Percentiles rank a stretch among this genome's conserved stretches.
Evolutionary conservation across 1,284 basidiomycete species (phyloP).

Genomic region (Malassezia slooffiae): DNA sequence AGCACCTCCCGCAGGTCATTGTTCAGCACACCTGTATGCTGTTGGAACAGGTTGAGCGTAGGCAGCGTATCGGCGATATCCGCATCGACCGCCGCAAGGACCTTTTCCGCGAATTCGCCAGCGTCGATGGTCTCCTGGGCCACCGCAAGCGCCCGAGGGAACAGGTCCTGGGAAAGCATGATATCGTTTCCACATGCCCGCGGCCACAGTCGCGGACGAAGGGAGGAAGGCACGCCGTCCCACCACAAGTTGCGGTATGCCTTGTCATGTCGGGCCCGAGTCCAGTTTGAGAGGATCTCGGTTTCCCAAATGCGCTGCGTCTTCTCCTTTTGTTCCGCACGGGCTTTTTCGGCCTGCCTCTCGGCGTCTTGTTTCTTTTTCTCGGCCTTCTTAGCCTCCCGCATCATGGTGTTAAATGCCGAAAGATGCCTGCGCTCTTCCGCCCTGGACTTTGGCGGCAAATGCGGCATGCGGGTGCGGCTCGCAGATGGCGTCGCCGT

Average conservation of each 20-base stretch:
- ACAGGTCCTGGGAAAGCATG: conserved; percentile 54
- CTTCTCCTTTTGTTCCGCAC: conserved; percentile 52
- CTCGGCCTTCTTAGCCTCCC: conserved; percentile 38
- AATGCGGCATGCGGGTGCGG: conserved; percentile 13
- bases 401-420: conserved; percentile 61
- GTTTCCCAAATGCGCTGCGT: conserved; percentile 65
- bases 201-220: conserved; percentile 77
- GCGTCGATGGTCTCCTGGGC: conserved; percentile 9
- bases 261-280: conserved; percentile 58
- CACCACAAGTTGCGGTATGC: conserved; percentile 72
- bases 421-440: conserved; percentile 12
- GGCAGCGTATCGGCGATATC: conserved; percentile 75
- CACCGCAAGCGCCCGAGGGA: conserved; percentile 12
- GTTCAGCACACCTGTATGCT: conserved; percentile 66
- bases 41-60: conserved; percentile 73
- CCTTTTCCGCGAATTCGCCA: conserved; percentile 30
- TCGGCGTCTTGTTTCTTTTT: conserved; percentile 25
- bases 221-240: conserved; percentile 74
- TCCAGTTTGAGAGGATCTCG: conserved; percentile 72
- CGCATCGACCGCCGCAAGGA: conserved; percentile 62
- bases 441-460: conserved; percentile 10
- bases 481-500: background rate
- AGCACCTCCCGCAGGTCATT: conserved; percentile 75
- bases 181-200: conserved; percentile 76
- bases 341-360: conserved; percentile 13